Evolutionary conservation across 1,284 basidiomycete species (phyloP).

Genomic region (Ceratobasidium sp.): DNA sequence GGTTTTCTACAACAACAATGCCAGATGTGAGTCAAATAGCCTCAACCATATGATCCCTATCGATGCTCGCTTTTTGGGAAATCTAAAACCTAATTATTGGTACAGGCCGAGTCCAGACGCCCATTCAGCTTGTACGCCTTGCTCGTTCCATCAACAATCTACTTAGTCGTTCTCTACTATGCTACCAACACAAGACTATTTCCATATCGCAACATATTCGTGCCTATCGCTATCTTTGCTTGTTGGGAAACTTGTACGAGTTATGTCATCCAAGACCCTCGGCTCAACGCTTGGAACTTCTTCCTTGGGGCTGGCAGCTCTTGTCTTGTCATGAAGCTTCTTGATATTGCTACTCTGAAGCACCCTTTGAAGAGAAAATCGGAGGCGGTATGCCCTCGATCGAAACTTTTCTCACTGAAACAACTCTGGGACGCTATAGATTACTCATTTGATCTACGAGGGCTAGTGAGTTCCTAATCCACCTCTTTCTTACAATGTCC

Average conservation of each 20-base stretch:
- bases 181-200: conserved; percentile 36
- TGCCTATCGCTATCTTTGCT: conserved; percentile 33
- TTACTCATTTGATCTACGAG: conserved; percentile 36
- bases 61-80: conserved; percentile 2
- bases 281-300: conserved; percentile 31
- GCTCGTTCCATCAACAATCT: conserved; percentile 19
- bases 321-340: conserved; percentile 24
- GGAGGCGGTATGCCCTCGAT: conserved; percentile 10
- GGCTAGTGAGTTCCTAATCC: conserved; percentile 7
- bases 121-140: conserved; percentile 21
- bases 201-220: conserved; percentile 32
- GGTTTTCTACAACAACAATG: conserved; percentile 22
- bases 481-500: background rate
- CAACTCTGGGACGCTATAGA: conserved; percentile 37
- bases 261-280: conserved; percentile 33
- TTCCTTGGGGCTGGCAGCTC: conserved; percentile 24
- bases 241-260: conserved; percentile 31
- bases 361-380: conserved; percentile 32
- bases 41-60: background rate
- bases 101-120: conserved; percentile 33
- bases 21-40: conserved; percentile 26
- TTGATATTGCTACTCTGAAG: conserved; percentile 25
- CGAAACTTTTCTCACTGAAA: conserved; percentile 10
- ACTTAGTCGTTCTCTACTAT: conserved; percentile 32
- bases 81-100: conserved; percentile 8